Base-by-base conservation (phyloP, 2,329 filamentous ascomycete genomes). In the Paraphoma chrysanthemicola region DNA sequence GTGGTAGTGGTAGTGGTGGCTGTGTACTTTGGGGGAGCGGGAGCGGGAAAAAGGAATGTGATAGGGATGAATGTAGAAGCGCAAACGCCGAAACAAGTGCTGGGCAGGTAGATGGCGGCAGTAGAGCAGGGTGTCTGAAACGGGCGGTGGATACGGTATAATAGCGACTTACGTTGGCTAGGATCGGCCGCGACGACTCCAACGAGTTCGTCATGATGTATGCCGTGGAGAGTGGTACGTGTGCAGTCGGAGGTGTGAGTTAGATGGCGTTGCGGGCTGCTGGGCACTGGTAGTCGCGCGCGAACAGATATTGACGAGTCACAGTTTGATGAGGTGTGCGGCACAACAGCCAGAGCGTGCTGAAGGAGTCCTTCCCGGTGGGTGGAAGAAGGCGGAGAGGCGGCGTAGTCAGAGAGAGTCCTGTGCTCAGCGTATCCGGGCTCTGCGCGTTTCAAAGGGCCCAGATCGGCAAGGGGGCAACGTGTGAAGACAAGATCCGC, bases 181-280 rank as follows among this genome's bases (percentile, higher is more conserved):
- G 72, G 61, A 78, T 77, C 64, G 76, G 75, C 63, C 76, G 68
- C 57, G 73, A 75, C 8, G 74, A 76, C 62, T 78, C 76, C 30
- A 77, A 62, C 48, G 76, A 78, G 65, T 71, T 76, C 29, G 74
- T 71, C 76, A 78, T 78, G 53, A 49, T 69, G 58, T 44, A 54
- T 23, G 59, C 39, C 41, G 51, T 46, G 47, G 48, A 39, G 28
- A 43, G 48, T 46, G 56, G 42, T 47, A 41, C 48, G 59, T 61
- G 54, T 58, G 43, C 53, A 36, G 38, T 23, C 23, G 23, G 23
- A 44, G 29, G 48, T 51, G 16, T 44, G 55, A 46, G 48, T 44
- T 39, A 55, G 33, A 44, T 36, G 53, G 49, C 43, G 23, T 23
- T 39, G 31, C 53, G 30, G 33, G 42, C 42, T 30, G 44, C 28